Conservation (phyloP, 805 yeast species). For the Blastobotrys parvus region DNA sequence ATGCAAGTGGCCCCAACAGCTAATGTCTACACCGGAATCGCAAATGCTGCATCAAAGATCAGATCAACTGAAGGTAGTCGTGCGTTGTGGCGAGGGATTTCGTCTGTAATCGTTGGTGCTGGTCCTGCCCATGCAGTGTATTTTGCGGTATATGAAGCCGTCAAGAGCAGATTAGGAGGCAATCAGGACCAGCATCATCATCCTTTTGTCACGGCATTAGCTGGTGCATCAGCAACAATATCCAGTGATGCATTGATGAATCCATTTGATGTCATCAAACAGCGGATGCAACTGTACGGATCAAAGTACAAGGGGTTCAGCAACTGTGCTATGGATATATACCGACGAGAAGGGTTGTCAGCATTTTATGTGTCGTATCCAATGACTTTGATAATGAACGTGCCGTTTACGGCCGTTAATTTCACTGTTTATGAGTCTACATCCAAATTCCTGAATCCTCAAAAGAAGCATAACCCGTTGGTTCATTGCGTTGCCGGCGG, state of each 20-base stretch:
- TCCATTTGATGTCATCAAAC: conserved; percentile 92
- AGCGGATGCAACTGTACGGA: conserved; percentile 70
- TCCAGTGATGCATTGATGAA: conserved; percentile 95
- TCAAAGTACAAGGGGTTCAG: conserved; percentile 18
- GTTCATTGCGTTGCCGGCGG: conserved; percentile 92
- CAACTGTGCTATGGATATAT: conserved; percentile 23
- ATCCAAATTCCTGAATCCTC: conserved; percentile 71
- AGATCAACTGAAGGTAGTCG: conserved; percentile 81
- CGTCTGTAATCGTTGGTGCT: conserved; percentile 90
- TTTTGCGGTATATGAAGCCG: conserved; percentile 84
- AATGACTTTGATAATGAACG: conserved; percentile 81
- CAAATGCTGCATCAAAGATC: conserved; percentile 63
- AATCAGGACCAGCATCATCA: conserved; percentile 46
- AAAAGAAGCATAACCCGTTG: conserved; percentile 70
- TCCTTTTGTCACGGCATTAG: conserved; percentile 73
- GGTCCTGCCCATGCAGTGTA: conserved; percentile 99
- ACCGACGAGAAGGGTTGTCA: conserved; percentile 36
- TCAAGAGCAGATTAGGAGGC: conserved; percentile 50
- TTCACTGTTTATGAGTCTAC: conserved; percentile 86
- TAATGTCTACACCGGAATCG: conserved; percentile 35
- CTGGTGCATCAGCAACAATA: conserved; percentile 90
- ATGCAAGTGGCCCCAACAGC: conserved; percentile 56
- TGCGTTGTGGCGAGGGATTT: conserved; percentile 89
- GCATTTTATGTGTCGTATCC: conserved; percentile 92
- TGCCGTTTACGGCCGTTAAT: conserved; percentile 92